Evolutionary conservation across 2,329 filamentous ascomycete species (phyloP).

Genomic region (Capronia epimyces): DNA sequence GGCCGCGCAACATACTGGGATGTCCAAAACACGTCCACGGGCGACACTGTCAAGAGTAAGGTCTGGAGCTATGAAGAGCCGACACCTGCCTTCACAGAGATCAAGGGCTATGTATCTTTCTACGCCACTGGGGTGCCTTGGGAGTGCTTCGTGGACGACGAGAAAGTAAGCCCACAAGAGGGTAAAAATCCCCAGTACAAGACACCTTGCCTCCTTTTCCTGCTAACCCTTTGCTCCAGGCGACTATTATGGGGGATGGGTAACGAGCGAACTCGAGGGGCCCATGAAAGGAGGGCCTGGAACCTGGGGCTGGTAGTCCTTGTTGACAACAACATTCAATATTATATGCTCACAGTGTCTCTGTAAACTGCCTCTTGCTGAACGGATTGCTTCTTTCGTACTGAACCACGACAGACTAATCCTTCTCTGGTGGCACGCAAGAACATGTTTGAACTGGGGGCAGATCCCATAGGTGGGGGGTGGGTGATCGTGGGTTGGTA

Average conservation of each 20-base stretch:
- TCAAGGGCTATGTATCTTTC: constrained; percentile 55
- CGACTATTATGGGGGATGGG: constrained; percentile 62
- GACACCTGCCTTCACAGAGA: constrained; percentile 47
- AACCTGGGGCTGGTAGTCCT: constrained; percentile 32
- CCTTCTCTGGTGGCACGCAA: no score
- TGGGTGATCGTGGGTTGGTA: no score
- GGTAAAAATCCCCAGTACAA: constrained; percentile 7
- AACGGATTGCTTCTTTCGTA: no score
- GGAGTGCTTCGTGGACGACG: constrained; percentile 59
- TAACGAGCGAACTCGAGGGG: constrained; percentile 55
- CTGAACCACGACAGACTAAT: no score
- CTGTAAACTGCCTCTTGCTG: no score
- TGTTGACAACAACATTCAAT: no score
- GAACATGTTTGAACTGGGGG: no score
- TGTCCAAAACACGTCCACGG: constrained; percentile 38
- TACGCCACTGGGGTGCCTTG: constrained; percentile 52
- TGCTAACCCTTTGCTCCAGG: constrained; percentile 5
- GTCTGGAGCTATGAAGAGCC: constrained; percentile 58
- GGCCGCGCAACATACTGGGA: constrained; percentile 56
- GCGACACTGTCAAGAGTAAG: constrained; percentile 45
- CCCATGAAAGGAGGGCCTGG: constrained; percentile 45
- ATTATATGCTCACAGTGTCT: no score
- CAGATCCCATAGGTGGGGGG: no score
- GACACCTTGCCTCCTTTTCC: neutral
- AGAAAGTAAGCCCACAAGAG: constrained; percentile 46